Percentiles rank a stretch among this genome's conserved stretches.
Conservation (phyloP, 2,329 filamentous ascomycete species). For the Cladorrhinum sp. region DNA sequence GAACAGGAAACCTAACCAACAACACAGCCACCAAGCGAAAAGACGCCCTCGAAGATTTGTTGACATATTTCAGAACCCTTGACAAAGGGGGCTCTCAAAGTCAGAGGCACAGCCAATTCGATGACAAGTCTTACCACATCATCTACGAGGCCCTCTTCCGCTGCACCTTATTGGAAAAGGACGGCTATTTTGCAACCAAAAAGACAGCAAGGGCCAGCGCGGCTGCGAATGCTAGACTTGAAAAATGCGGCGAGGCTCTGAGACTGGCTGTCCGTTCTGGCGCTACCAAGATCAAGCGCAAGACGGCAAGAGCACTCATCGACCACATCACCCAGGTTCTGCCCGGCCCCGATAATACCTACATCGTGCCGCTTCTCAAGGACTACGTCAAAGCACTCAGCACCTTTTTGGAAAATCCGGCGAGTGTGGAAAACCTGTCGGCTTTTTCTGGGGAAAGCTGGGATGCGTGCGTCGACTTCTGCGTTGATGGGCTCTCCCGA, state of each 20-base stretch:
- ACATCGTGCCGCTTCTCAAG: conserved; percentile 66
- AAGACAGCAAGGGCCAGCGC: conserved; percentile 34
- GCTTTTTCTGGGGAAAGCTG: conserved; percentile 57
- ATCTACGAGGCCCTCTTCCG: conserved; percentile 80
- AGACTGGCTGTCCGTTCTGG: conserved; percentile 70
- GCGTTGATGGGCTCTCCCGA: conserved; percentile 58
- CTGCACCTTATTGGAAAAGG: conserved; percentile 65
- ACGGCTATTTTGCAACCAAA: conserved; percentile 54
- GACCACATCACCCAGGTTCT: conserved; percentile 79
- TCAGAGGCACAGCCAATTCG: conserved; percentile 41
- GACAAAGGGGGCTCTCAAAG: conserved; percentile 22
- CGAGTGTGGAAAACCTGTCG: conserved; percentile 77
- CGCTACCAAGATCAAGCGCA: conserved; percentile 64
- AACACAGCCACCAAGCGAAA: conserved; percentile 18
- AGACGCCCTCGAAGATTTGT: conserved; percentile 25
- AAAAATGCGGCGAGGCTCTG: conserved; percentile 67
- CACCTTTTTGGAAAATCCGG: conserved; percentile 65
- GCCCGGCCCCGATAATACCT: conserved; percentile 56
- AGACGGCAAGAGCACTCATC: conserved; percentile 74
- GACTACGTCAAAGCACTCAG: conserved; percentile 77
- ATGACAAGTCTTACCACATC: conserved; percentile 75
- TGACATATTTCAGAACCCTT: conserved; percentile 24
- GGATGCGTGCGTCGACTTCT: conserved; percentile 68
- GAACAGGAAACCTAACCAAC: conserved; percentile 20
- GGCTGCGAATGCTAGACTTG: conserved; percentile 56